Evolutionary conservation across 106 monocot species (phyloP), one percentile per base, ranked within the genome.

Genomic region (Platanthera zijinensis): DNA sequence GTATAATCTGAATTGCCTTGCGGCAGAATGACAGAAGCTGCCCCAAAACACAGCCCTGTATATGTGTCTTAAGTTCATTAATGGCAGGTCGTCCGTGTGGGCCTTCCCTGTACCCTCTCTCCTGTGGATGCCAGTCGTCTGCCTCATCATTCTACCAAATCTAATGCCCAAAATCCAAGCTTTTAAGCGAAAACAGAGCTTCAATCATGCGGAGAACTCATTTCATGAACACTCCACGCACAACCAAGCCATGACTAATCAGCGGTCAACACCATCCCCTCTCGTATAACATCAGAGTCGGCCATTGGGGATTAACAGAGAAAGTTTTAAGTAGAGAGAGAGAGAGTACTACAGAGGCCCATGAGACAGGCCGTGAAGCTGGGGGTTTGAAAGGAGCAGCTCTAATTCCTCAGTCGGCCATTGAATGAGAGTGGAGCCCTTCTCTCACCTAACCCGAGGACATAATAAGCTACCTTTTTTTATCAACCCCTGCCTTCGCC

Each of bases 361-460:
- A 48, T 70, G 48, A 70, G 70, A 70, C 70, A 70, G 48, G 74
- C 72, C 51, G 74, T 50, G 10, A 15, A 59, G 52, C 51, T 28
- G 56, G 71, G 70, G 39, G 25, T 12, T 69, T 15, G 78, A 71
- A 50, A 71, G 39, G 70, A 78, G 13, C 25, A 69, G 62, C 17
- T 69, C 0, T 14, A 39, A 69, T 69, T 69, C 77, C 77, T 77
- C 52, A 76, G 56, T 78, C 78, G 69, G 78, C 78, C 78, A 78
- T 56, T 78, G 32, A 69, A 78, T 72, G 62, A 13, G 30, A 51
- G 72, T 80, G 62, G 73, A 62, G 66, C 64, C 79, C 39, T 25
- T 50, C 28, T 32, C 57, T 63, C 73, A 74, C 63, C 61, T 32
- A 73, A 74, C 72, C 64, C 49, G 49, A 63, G 51, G 73, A 80